Base-by-base conservation (phyloP, 768 basidiomycete genomes). In the Amanita rubescens region DNA sequence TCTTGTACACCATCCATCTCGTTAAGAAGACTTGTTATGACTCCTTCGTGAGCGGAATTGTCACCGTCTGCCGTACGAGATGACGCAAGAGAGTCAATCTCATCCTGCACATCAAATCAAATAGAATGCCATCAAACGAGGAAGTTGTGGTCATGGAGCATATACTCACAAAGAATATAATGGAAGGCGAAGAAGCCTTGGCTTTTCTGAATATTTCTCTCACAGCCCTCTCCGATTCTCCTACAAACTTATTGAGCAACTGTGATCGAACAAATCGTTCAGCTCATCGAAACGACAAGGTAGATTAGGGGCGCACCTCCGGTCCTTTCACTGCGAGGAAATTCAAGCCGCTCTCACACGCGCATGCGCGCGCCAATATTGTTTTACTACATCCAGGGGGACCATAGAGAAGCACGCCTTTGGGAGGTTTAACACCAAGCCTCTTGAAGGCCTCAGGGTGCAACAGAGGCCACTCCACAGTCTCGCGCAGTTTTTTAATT, bases 1-100 rank as follows among this genome's bases (percentile, higher is more conserved):
- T 95, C 93, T 68, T 97, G 91, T 0, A 98, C 89, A 17, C 96
- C 96, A 63, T 98, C 96, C 93, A 98, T 98, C 65, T 99, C 96
- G 63, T 95, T 98, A 53, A 99, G 66, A 11, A 99, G 74, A 56
- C 85, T 95, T 1, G 94, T 94, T 7, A 99, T 76, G 11, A 97
- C 92, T 7, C 96, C 94, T 59, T 91, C 87, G 60, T 93, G 87
- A 0, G 72, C 68, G 5, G 71, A 67, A 38, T 30, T 35, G 38
- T 83, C 82, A 2, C 71, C 69, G 14, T 82, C 79, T 42, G 82
- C 80, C 0, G 76, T 74, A 30, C 96, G 81, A 0, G 91, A 84
- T 0, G 83, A 81, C 2, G 90, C 94, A 1, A 99, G 77, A 0
- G 94, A 94, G 63, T 99, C 96, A 49, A 99, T 90, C 67, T 99